Evolutionary conservation across 169 alveolate genomes (phyloP).

Genomic region (Eimeria zaria): DNA sequence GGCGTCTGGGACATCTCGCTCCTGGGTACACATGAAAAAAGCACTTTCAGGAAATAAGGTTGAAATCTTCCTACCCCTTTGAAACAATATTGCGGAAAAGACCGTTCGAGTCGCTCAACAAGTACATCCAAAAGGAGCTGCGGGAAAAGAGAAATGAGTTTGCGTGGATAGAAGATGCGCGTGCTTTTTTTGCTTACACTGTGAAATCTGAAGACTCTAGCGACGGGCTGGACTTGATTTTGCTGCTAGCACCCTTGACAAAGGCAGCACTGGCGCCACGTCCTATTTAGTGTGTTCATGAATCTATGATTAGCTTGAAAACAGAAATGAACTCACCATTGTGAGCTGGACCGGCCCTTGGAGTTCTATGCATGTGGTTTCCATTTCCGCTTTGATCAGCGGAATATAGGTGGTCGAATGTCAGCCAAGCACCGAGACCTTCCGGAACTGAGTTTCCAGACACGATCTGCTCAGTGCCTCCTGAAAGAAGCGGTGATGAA

Average conservation of each 20-base stretch:
- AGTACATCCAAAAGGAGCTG: conserved; percentile 85
- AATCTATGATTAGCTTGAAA: background rate
- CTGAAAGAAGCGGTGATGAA: background rate
- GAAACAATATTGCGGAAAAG: conserved; percentile 83
- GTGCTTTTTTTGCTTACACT: conserved; percentile 17
- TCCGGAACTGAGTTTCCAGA: conserved; percentile 71
- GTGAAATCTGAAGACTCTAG: conserved; percentile 78
- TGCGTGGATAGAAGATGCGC: background rate
- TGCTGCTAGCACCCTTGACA: conserved; percentile 81
- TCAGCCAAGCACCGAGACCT: conserved; percentile 82
- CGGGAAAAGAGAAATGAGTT: background rate
- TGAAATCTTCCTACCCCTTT: conserved; percentile 68
- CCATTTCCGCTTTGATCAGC: conserved; percentile 85
- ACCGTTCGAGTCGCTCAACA: conserved; percentile 82
- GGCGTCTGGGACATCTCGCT: conserved; percentile 82
- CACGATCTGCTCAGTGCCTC: conserved; percentile 69
- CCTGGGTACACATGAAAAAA: conserved; percentile 42
- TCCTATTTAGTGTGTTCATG: conserved; percentile 38
- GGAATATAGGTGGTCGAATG: conserved; percentile 83
- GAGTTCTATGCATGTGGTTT: conserved; percentile 84
- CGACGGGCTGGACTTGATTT: conserved; percentile 74
- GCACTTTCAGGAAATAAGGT: background rate
- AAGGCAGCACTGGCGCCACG: conserved; percentile 84
- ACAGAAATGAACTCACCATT: conserved; percentile 55
- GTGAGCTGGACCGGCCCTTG: conserved; percentile 83